phyloP scores from a whole-genome alignment of 306 rosid species.

The Rosa multiflora region DNA sequence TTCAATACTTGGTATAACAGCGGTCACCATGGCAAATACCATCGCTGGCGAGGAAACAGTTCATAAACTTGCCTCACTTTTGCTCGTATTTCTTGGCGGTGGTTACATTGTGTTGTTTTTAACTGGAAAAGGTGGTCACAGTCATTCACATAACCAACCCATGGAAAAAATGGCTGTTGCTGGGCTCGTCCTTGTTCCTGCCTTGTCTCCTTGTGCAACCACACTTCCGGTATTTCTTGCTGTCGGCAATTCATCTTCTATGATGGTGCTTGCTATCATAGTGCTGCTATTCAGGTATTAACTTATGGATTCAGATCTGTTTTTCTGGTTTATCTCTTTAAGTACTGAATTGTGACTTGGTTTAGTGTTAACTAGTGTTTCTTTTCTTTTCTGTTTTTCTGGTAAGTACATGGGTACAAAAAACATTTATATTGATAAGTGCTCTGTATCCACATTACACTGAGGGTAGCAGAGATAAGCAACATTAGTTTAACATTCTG shows the following conservation, averaged over 20 bases:
- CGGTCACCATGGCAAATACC: constrained; percentile 98
- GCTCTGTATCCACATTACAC: not conserved
- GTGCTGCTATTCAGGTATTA: constrained; percentile 82
- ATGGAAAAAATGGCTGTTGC: constrained; percentile 99
- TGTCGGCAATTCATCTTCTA: constrained; percentile 91
- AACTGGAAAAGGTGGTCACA: constrained; percentile 85
- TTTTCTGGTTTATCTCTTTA: constrained; percentile 14
- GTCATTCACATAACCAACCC: constrained; percentile 93
- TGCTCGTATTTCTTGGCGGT: constrained; percentile 89
- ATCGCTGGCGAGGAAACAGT: constrained; percentile 99
- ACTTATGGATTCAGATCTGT: constrained; percentile 3
- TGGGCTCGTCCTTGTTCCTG: constrained; percentile 96
- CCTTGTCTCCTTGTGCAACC: constrained; percentile 96
- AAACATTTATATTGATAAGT: not conserved
- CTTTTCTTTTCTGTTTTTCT: too few species aligned
- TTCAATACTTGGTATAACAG: constrained; percentile 89
- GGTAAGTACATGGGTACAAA: not conserved
- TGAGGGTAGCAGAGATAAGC: not conserved
- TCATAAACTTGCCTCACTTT: constrained; percentile 86
- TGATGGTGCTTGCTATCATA: constrained; percentile 94
- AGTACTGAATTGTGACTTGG: constrained; percentile 14
- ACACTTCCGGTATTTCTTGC: constrained; percentile 98
- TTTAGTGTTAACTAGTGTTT: constrained; percentile 9
- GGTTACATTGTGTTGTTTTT: constrained; percentile 70
- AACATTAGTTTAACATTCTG: not conserved